Percentiles rank a stretch among this genome's conserved stretches.
Conservation (phyloP, 73 alveolate species). For the Paramecium pentaurelia region DNA sequence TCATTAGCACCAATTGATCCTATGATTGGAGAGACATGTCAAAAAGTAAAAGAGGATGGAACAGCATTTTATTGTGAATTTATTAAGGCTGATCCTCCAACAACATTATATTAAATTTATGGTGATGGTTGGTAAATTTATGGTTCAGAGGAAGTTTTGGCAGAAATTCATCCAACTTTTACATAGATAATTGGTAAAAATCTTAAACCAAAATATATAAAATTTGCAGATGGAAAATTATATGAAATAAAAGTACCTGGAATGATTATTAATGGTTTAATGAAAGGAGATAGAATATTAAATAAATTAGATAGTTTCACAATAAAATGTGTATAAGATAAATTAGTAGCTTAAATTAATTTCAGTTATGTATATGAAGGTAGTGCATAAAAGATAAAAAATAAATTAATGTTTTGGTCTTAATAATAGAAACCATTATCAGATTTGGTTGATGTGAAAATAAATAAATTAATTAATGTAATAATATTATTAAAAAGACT, state of each 20-base stretch:
- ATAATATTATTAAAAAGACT: slow-evolving; percentile 31
- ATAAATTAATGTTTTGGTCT: slow-evolving; percentile 23
- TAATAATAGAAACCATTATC: neutral
- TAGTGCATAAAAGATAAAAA: neutral
- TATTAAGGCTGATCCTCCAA: slow-evolving; percentile 34
- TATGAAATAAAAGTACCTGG: neutral
- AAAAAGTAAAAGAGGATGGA: neutral
- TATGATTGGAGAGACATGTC: slow-evolving; percentile 25
- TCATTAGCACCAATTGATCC: slow-evolving; percentile 7
- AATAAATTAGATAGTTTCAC: neutral
- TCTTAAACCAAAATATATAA: neutral
- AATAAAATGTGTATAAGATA: neutral
- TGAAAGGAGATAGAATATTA: slow-evolving; percentile 36
- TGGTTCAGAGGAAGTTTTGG: slow-evolving; percentile 15
- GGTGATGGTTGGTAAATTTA: neutral
- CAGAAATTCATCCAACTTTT: slow-evolving; percentile 29
- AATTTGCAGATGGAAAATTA: slow-evolving; percentile 22
- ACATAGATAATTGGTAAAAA: slow-evolving; percentile 1
- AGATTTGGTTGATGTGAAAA: slow-evolving; percentile 33
- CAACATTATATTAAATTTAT: slow-evolving; percentile 14
- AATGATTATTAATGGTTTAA: slow-evolving; percentile 27
- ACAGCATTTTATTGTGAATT: slow-evolving; percentile 6
- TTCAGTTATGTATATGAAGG: slow-evolving; percentile 36
- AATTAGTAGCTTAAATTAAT: neutral
- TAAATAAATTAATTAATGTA: slow-evolving; percentile 43